Evolutionary conservation across 257 asterid species (phyloP), one percentile per base, ranked within the genome.

Genomic region (Nicotiana otophora): DNA sequence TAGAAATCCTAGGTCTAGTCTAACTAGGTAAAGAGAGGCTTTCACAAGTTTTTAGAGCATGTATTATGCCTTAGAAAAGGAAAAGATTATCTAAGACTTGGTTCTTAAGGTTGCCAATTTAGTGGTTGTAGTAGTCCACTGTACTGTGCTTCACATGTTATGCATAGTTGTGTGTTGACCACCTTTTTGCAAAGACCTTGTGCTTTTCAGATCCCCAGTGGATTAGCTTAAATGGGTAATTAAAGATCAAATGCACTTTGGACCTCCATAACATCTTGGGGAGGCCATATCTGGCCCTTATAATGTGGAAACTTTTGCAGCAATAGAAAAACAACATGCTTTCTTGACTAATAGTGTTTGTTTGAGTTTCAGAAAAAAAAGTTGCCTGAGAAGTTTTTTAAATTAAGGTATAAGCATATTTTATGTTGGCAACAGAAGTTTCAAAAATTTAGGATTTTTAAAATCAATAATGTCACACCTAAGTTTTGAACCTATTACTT

Each of bases 71-170:
- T 9, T 39, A 30, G 75, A 76, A 58, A 60, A 15, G 62, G 28
- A 54, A 19, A 77, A 53, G 9, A 10, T 5, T 17, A 1, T 10
- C 1, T 23, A 30, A 20, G 16, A 77, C 51, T 77, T 77, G 51
- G 19, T 26, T 77, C 81, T 77, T 31, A 36, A 36, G 77, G 30
- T 3, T 68, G 30, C 31, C 55, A 68, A 68, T 12, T 74, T 74
- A 60, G 33, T 60, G 23, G 28, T 57, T 34, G 34, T 77, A 53
- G 30, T 8, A 53, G 3, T 16, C 64, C 78, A 64, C 54, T 26
- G 69, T 81, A 64, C 28, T 26, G 82, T 77, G 77, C 81, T 81
- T 64, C 82, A 81, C 86, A 82, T 82, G 88, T 83, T 83, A 82
- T 82, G 57, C 74, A 78, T 68, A 65, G 63, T 39, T 30, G 34